phyloP scores from a whole-genome alignment of 73 alveolate genomes.

The Stentor roeselii region DNA sequence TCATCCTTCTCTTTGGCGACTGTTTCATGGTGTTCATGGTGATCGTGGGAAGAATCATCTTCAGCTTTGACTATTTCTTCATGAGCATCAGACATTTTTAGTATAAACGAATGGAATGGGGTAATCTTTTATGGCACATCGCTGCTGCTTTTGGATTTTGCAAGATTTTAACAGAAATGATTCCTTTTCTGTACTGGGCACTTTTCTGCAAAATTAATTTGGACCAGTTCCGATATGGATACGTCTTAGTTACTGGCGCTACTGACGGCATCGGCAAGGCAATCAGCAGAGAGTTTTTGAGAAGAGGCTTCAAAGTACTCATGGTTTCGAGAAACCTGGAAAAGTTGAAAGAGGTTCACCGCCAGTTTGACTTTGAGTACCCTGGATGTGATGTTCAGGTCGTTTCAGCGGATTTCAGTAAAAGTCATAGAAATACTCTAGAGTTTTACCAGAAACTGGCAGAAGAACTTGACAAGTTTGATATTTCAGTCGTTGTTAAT shows the following conservation, averaged over 20 bases:
- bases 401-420: not conserved
- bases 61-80: too few relatives aligned
- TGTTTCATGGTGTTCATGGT: not conserved
- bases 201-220: not conserved
- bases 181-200: not conserved
- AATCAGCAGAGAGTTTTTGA: slow-evolving; percentile 39
- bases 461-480: not conserved
- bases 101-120: not conserved
- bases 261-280: slow-evolving; percentile 67
- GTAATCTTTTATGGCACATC: not conserved
- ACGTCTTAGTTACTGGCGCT: slow-evolving; percentile 58
- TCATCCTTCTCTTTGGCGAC: not conserved
- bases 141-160: not conserved
- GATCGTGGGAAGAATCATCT: not conserved
- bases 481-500: slow-evolving; percentile 4
- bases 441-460: not conserved
- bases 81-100: too few relatives aligned
- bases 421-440: not conserved
- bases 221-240: not conserved
- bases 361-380: not conserved
- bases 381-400: not conserved
- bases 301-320: slow-evolving; percentile 54
- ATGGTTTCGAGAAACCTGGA: slow-evolving; percentile 48
- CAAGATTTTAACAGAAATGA: not conserved
- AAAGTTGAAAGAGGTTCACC: slow-evolving; percentile 32